Evolutionary conservation across 129 eudicot species (phyloP).

Genomic region (Saussurea involucrata): DNA sequence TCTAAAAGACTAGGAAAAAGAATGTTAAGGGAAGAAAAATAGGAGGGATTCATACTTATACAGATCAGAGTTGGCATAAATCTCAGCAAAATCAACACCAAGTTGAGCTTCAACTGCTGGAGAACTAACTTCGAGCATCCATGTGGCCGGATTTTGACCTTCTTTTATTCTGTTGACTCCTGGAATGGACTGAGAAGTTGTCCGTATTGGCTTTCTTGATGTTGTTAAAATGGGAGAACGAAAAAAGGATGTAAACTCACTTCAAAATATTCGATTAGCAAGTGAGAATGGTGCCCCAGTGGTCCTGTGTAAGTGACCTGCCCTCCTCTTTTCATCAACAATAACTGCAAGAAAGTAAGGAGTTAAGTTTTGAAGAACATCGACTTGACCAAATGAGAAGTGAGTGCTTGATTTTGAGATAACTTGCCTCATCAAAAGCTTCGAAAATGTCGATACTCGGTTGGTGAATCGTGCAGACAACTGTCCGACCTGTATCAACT

Average conservation of each 20-base stretch:
- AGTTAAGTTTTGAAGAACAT: background rate
- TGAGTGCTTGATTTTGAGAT: background rate
- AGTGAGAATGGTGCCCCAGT: conserved; percentile 48
- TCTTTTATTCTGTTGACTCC: conserved; percentile 50
- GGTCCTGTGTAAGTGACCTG: conserved; percentile 53
- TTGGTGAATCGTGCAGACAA: conserved; percentile 67
- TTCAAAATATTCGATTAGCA: conserved; percentile 46
- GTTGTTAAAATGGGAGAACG: background rate
- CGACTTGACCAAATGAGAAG: background rate
- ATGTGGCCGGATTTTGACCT: conserved; percentile 66
- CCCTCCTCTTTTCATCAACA: conserved; percentile 68
- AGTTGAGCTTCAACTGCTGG: conserved; percentile 41
- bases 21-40: background rate
- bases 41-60: conserved; percentile 28
- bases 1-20: background rate
- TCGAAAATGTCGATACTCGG: conserved; percentile 66
- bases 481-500: conserved; percentile 55
- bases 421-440: conserved; percentile 58
- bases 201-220: background rate
- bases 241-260: conserved; percentile 25
- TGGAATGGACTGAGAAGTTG: conserved; percentile 40
- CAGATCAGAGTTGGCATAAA: conserved; percentile 46
- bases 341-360: conserved; percentile 25
- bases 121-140: conserved; percentile 56
- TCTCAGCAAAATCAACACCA: conserved; percentile 50